Conservation (phyloP, 1,139 yeast genomes). For the Lizanozyma gosingica region DNA sequence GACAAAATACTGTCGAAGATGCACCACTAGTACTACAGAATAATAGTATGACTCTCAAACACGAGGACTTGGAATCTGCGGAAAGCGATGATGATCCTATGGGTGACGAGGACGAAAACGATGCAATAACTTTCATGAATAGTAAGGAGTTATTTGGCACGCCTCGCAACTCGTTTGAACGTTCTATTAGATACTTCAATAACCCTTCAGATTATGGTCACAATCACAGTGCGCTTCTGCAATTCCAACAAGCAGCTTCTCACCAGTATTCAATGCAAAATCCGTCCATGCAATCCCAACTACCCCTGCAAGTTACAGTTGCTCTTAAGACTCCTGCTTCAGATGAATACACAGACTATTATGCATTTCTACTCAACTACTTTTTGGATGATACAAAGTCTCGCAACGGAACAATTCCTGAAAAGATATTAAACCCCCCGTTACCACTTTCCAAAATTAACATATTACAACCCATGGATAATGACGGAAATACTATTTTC, state of each 20-base stretch:
- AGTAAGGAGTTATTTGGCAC: conserved; percentile 38
- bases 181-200: conserved; percentile 3
- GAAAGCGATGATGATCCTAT: conserved; percentile 24
- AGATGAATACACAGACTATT: conserved; percentile 23
- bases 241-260: conserved; percentile 5
- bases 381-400: conserved; percentile 26
- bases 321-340: background rate
- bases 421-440: conserved; percentile 29
- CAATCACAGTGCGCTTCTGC: conserved; percentile 1
- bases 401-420: conserved; percentile 17
- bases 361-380: conserved; percentile 26
- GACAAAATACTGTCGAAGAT: conserved; percentile 40
- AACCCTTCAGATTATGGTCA: conserved; percentile 2
- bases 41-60: conserved; percentile 29
- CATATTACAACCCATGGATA: conserved; percentile 82
- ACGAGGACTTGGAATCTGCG: conserved; percentile 31
- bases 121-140: conserved; percentile 17
- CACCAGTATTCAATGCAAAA: conserved; percentile 6
- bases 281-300: too few species aligned
- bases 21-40: conserved; percentile 16
- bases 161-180: conserved; percentile 32
- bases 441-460: conserved; percentile 40
- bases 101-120: conserved; percentile 13
- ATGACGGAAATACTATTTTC: conserved; percentile 83
- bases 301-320: conserved; percentile 4